Evolutionary conservation across 208 protist species (phyloP).

Genomic region (Blechomonas ayalai): DNA sequence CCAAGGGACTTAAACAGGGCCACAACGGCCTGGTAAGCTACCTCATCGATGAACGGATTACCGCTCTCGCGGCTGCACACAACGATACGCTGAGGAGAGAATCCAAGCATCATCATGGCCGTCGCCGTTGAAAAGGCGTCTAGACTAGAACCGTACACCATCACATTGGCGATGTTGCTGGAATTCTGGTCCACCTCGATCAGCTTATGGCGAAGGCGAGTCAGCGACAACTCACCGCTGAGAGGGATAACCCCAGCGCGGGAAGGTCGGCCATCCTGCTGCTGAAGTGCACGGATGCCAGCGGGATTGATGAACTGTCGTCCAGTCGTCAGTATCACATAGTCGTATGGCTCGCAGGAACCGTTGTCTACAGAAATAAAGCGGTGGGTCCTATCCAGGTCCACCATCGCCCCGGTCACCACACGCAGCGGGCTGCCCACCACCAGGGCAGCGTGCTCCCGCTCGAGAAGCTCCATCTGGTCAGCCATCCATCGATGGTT

Average conservation of each 20-base stretch:
- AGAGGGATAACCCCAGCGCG: slow-evolving; percentile 52
- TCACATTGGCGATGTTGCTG: slow-evolving; percentile 59
- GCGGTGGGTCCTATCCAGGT: slow-evolving; percentile 78
- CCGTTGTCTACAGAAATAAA: slow-evolving; percentile 81
- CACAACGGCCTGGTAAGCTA: slow-evolving; percentile 38
- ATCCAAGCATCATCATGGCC: slow-evolving; percentile 59
- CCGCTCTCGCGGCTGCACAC: slow-evolving; percentile 47
- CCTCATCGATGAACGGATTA: slow-evolving; percentile 27
- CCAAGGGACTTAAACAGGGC: slow-evolving; percentile 66
- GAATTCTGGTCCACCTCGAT: slow-evolving; percentile 44
- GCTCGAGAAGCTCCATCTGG: slow-evolving; percentile 69
- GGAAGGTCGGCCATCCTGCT: slow-evolving; percentile 45
- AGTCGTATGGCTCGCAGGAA: slow-evolving; percentile 86
- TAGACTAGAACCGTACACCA: slow-evolving; percentile 84
- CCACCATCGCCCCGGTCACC: slow-evolving; percentile 66
- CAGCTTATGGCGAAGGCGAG: slow-evolving; percentile 51
- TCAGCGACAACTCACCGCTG: slow-evolving; percentile 36
- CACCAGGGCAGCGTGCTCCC: slow-evolving; percentile 63
- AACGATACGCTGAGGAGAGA: slow-evolving; percentile 74
- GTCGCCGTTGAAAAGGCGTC: slow-evolving; percentile 65
- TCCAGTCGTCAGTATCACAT: slow-evolving; percentile 80
- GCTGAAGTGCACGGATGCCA: slow-evolving; percentile 44
- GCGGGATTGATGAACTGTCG: slow-evolving; percentile 78
- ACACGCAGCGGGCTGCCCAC: slow-evolving; percentile 56
- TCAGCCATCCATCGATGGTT: slow-evolving; percentile 54